Base-by-base conservation (phyloP, 208 protist species). In the Eutreptiella sp. region DNA sequence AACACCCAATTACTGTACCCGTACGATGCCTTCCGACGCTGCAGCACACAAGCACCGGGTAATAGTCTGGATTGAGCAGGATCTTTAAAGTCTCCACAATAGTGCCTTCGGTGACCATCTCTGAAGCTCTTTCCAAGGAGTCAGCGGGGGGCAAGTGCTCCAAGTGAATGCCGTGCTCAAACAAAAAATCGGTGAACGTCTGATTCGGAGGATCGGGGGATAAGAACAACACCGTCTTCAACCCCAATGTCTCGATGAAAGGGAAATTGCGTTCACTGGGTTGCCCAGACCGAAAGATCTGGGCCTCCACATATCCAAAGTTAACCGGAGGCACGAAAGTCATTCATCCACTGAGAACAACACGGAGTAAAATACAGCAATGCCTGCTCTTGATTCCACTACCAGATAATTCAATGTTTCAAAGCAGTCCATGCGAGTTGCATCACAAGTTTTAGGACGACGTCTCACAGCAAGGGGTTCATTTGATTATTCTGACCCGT, bases 1-100 rank as follows among this genome's bases (percentile, higher is more conserved):
- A 70, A 76, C 96, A 99, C 26, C 94, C 96, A 50, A 96, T 89
- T 7, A 98, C 84, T 38, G 95, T 96, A 42, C 93, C 95, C 19
- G 94, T 97, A 47, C 93, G 85, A 68, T 98, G 95, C 19, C 93
- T 72, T 0, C 95, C 95, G 39, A 95, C 88, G 54, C 90, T 82
- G 68, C 94, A 97, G 62, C 95, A 97, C 3, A 99, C 77, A 23
- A 92, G 76, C 3, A 98, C 61, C 24, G 96, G 96, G 73, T 96
- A 97, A 66, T 88, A 86, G n/a, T 79, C 59, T 4, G 81, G 76
- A 67, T 98, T 85, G 3, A 99, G 76, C 26, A 98, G 61, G 5
- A 94, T 63, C 48, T 95, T 79, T 33, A 99, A 68, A 27, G 94
- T 90, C 32, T 79, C 83, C 7, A 98, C 38, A 11, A 91, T 77